phyloP scores from a whole-genome alignment of 768 basidiomycete genomes.

The Boletellus ananiceps region DNA sequence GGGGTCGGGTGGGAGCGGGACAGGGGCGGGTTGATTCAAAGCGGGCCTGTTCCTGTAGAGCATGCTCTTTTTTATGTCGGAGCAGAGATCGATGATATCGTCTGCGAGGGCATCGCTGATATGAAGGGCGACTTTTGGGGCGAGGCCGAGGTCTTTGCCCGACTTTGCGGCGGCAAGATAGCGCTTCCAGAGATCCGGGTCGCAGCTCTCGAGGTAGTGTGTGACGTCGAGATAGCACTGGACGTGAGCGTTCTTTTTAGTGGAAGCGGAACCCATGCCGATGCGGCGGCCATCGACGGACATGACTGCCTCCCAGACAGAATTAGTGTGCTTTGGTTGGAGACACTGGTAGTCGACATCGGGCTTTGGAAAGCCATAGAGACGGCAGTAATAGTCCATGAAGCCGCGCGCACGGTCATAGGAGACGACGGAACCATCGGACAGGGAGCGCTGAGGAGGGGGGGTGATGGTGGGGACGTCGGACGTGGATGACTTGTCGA shows the following conservation, averaged over 20 bases:
- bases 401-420: slow-evolving; percentile 79
- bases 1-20: not conserved
- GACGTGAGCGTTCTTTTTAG: slow-evolving; percentile 68
- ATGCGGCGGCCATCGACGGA: slow-evolving; percentile 74
- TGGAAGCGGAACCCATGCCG: slow-evolving; percentile 65
- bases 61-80: slow-evolving; percentile 56
- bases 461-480: slow-evolving; percentile 1
- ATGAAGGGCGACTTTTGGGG: slow-evolving; percentile 62
- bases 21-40: slow-evolving; percentile 10
- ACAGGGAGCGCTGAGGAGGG: slow-evolving; percentile 37
- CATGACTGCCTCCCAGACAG: slow-evolving; percentile 69
- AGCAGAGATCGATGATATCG: slow-evolving; percentile 64
- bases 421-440: slow-evolving; percentile 58
- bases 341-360: slow-evolving; percentile 53
- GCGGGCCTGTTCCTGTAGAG: slow-evolving; percentile 65
- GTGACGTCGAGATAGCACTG: slow-evolving; percentile 85
- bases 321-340: slow-evolving; percentile 17
- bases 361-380: slow-evolving; percentile 69
- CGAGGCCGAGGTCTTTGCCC: slow-evolving; percentile 67
- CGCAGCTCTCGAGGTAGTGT: slow-evolving; percentile 81
- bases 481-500: slow-evolving; percentile 29
- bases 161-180: slow-evolving; percentile 59
- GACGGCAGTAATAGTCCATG: slow-evolving; percentile 92
- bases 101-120: slow-evolving; percentile 63
- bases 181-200: slow-evolving; percentile 71